phyloP scores from a whole-genome alignment of 768 basidiomycete species.

The Pleurotus djamor region DNA sequence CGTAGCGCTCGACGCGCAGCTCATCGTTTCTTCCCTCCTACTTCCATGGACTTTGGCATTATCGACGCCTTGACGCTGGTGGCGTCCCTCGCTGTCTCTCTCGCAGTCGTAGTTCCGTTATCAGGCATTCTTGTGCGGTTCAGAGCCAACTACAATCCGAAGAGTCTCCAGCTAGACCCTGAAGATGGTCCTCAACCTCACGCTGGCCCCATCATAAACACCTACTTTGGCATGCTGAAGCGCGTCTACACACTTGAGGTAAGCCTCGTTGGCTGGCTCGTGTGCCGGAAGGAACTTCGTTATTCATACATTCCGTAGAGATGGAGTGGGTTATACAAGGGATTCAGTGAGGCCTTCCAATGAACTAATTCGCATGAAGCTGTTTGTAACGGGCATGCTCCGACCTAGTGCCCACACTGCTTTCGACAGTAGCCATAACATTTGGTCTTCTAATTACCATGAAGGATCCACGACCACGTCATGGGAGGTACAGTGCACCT shows the following conservation, averaged over 20 bases:
- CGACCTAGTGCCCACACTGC: slow-evolving; percentile 36
- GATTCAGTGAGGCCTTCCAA: slow-evolving; percentile 44
- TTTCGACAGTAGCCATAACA: slow-evolving; percentile 54
- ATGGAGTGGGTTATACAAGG: slow-evolving; percentile 77
- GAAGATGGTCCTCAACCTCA: slow-evolving; percentile 77
- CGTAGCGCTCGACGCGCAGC: slow-evolving; percentile 7
- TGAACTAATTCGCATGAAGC: neutral
- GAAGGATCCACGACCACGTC: slow-evolving; percentile 56
- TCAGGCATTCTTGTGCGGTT: slow-evolving; percentile 73
- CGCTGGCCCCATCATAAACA: slow-evolving; percentile 74
- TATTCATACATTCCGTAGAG: slow-evolving; percentile 35
- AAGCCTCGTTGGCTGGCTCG: slow-evolving; percentile 11
- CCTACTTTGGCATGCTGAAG: slow-evolving; percentile 71
- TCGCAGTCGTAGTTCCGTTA: slow-evolving; percentile 60
- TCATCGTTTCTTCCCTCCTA: neutral
- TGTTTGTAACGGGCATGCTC: neutral
- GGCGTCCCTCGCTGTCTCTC: slow-evolving; percentile 45
- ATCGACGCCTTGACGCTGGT: slow-evolving; percentile 37
- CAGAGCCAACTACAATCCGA: slow-evolving; percentile 85
- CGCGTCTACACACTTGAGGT: slow-evolving; percentile 78
- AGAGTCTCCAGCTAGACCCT: slow-evolving; percentile 75
- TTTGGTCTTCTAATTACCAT: slow-evolving; percentile 56
- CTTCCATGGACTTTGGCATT: slow-evolving; percentile 28
- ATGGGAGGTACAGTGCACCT: slow-evolving; percentile 65
- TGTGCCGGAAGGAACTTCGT: neutral